These are phyloP conservation scores for Magnusiomyces fungicola DNA, from an alignment of 1,139 yeast genomes.

Conservation along the genomic window DNA sequence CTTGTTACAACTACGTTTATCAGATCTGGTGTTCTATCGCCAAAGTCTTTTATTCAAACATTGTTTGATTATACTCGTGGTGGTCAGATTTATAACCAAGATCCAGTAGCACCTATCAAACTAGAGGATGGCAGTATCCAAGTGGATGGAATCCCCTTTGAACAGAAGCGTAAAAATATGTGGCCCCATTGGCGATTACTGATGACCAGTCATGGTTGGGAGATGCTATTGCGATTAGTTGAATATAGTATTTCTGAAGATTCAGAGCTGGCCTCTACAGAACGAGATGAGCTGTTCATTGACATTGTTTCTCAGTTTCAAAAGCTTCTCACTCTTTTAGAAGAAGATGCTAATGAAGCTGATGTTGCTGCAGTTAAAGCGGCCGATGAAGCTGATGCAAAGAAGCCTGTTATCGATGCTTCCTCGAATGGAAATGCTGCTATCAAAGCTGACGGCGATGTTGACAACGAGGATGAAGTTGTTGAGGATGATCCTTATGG, in stretches of 20 bases:
- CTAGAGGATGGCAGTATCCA: not conserved
- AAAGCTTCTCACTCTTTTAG: slow-evolving; percentile 1
- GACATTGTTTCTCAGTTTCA: slow-evolving; percentile 5
- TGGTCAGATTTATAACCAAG: not conserved
- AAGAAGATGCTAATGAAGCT: not conserved
- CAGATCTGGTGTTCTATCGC: slow-evolving; percentile 32
- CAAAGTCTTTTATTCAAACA: slow-evolving; percentile 10
- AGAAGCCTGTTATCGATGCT: slow-evolving; percentile 21
- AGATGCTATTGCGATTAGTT: slow-evolving; percentile 18
- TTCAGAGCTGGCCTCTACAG: slow-evolving; percentile 2
- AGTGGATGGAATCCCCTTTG: not conserved
- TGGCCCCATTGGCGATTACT: slow-evolving; percentile 12
- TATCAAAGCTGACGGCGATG: slow-evolving; percentile 28
- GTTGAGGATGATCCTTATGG: slow-evolving; percentile 3
- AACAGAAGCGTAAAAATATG: not conserved
- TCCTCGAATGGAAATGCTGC: slow-evolving; percentile 30
- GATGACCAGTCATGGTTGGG: slow-evolving; percentile 24
- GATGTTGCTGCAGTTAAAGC: not conserved
- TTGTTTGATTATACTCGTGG: slow-evolving; percentile 15
- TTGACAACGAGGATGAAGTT: slow-evolving; percentile 17
- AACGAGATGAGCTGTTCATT: slow-evolving; percentile 9
- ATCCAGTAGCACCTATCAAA: not conserved
- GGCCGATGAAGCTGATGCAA: not conserved
- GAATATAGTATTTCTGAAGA: slow-evolving; percentile 7
- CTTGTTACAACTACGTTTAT: slow-evolving; percentile 60